Conservation (phyloP, 78 protist genomes). For the Dictyostelium firmibasis region DNA sequence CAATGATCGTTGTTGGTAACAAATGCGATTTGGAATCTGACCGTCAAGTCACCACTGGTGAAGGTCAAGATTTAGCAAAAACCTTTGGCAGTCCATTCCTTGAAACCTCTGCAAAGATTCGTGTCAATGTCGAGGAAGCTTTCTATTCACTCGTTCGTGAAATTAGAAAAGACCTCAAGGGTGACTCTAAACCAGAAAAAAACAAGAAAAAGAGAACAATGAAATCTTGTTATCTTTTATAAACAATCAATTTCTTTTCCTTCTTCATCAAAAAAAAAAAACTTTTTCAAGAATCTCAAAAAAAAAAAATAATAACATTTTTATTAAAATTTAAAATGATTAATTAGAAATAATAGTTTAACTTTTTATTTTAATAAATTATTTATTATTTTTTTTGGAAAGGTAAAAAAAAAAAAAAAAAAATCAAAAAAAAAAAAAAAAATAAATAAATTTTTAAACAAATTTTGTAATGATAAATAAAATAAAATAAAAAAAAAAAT, state of each 20-base stretch:
- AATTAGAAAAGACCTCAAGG: conserved; percentile 76
- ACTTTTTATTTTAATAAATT: too few relatives aligned
- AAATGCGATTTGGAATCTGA: conserved; percentile 79
- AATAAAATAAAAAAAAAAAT: too few relatives aligned
- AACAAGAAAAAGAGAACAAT: conserved; percentile 39
- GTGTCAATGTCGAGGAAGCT: conserved; percentile 92
- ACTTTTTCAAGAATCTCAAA: background rate
- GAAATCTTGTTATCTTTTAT: background rate
- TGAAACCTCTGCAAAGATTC: conserved; percentile 91
- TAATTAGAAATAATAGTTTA: too few relatives aligned
- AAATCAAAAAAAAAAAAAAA: too few relatives aligned
- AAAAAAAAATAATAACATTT: background rate
- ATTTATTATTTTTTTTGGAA: too few relatives aligned
- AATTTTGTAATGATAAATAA: too few relatives aligned
- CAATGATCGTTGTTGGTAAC: conserved; percentile 81
- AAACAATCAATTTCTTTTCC: background rate
- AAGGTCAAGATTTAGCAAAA: conserved; percentile 87
- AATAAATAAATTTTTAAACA: too few relatives aligned
- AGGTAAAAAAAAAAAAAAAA: too few relatives aligned
- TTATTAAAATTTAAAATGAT: too few relatives aligned
- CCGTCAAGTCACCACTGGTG: conserved; percentile 77
- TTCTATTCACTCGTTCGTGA: conserved; percentile 87
- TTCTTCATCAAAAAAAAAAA: background rate
- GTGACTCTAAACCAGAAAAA: conserved; percentile 73
- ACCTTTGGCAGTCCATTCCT: conserved; percentile 74